Base-by-base conservation (phyloP, 1,139 yeast genomes). In the Pichia norvegensis region DNA sequence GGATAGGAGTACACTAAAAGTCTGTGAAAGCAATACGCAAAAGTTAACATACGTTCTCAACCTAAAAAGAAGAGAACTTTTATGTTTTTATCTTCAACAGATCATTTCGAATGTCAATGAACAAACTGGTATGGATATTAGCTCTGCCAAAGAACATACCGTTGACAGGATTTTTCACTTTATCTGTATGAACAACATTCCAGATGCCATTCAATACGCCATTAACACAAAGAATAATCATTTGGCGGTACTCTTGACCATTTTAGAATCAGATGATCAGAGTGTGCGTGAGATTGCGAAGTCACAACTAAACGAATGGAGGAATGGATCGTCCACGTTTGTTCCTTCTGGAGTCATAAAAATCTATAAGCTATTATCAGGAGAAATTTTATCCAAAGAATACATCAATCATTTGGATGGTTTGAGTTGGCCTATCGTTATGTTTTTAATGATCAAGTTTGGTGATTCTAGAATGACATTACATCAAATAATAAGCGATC, bases 261-360 rank as follows among this genome's bases (percentile, higher is more conserved):
- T 85, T 42, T 64, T 84, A 14, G 95, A 85, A 38, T 76, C 92
- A 0, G 80, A 82, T 52, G 85, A 81, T 54, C 70, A 70, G 1
- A 68, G 72, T 1, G 79, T 84, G 1, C 69, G 73, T 46, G 57
- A 59, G 1, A 67, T 78, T 46, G 90, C 96, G 0, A 54, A 60
- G 7, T 64, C 66, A 33, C 96, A 88, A 61, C 63, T 90, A 21
- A 65, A 67, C 3, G 77, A 73, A 42, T 90, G 97, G 97, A 59
- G 61, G 14, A 64, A 64, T 2, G 25, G 38, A 20, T 65, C 66
- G n/a, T 63, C 71, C 5, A 40, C 69, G 2, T 63, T 65, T 10
- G 73, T 85, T 41, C 88, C 94, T 1, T 47, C 46, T 1, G 66
- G 74, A 7, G 63, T 85, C 25, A 60, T 78, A 7, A 77, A 78